Base-by-base conservation (phyloP, 345 rosid species). In the Pugionium dolabratum region DNA sequence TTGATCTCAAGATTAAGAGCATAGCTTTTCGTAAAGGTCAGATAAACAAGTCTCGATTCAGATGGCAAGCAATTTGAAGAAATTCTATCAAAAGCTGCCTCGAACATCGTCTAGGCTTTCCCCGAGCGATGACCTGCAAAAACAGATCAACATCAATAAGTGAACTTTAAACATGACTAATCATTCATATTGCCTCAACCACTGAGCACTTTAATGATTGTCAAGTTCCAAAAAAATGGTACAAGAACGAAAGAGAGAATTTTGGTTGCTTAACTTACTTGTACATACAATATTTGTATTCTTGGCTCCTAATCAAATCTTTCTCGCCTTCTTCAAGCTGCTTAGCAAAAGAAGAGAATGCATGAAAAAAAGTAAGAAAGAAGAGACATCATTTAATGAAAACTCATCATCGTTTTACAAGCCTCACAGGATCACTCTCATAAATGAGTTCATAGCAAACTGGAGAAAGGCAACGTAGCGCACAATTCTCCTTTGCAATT, bases 281-380 rank as follows among this genome's bases (percentile, higher is more conserved):
- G 59, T 85, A 81, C 89, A 89, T 74, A 68, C 96, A 89, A 57
- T 85, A 89, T 77, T 82, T 87, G 78, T 78, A 89, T 50, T 89
- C 96, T 77, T 89, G 94, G 76, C 89, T 75, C 66, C 96, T 76
- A 44, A 74, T 44, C 72, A 75, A 75, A 80, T 89, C 91, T 46
- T 85, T 87, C 71, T 87, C 96, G 2, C 94, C 96, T 71, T 89
- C 94, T 81, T 89, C 91, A 71, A 87, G 94, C 96, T 88, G 75
- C 54, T 43, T 4, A 52, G 6, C n/a, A 65, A 75, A 34, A 41
- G 6, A 26, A 62, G 56, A 53, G 18, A 50, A 56, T 36, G 40
- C 40, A 8, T 42, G 25, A 67, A 35, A 7, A 32, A 60, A 50
- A 18, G 2, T 7, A 39, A 2, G 55, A 39, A 0, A 31, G 7